phyloP scores from a whole-genome alignment of 1,139 yeast species.

The Maudiozyma humilis region DNA sequence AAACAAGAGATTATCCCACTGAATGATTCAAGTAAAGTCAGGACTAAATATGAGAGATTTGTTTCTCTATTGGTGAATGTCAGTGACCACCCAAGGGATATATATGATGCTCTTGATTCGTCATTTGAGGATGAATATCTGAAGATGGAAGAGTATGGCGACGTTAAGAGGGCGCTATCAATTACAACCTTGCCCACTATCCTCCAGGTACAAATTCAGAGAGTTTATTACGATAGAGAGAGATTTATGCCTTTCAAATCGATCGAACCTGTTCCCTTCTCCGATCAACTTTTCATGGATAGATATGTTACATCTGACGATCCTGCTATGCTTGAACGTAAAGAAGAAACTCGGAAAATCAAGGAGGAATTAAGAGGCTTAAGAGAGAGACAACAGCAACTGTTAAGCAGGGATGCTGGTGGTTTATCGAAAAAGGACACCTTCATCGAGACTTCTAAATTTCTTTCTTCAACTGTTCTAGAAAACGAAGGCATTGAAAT shows the following conservation, averaged over 20 bases:
- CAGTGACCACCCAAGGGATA: slow-evolving; percentile 78
- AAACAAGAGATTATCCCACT: slow-evolving; percentile 46
- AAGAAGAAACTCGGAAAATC: slow-evolving; percentile 59
- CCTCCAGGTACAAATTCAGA: slow-evolving; percentile 83
- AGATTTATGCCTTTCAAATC: slow-evolving; percentile 71
- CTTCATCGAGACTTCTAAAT: slow-evolving; percentile 47
- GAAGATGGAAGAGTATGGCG: slow-evolving; percentile 56
- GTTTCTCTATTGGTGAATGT: slow-evolving; percentile 75
- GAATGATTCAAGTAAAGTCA: slow-evolving; percentile 25
- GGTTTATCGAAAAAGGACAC: slow-evolving; percentile 45
- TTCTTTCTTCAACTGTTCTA: slow-evolving; percentile 39
- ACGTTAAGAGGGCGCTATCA: slow-evolving; percentile 64
- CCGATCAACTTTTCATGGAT: slow-evolving; percentile 73
- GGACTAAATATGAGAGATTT: slow-evolving; percentile 70
- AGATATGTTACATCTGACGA: slow-evolving; percentile 74
- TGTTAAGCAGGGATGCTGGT: slow-evolving; percentile 40
- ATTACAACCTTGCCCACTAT: slow-evolving; percentile 68
- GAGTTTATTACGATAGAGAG: slow-evolving; percentile 82
- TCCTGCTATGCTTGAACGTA: slow-evolving; percentile 40
- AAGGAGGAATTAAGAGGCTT: slow-evolving; percentile 45
- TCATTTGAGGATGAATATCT: slow-evolving; percentile 68
- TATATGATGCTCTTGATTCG: slow-evolving; percentile 83
- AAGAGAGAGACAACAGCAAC: slow-evolving; percentile 36
- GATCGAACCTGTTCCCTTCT: slow-evolving; percentile 71
- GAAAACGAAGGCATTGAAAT: slow-evolving; percentile 34